Conservation (phyloP, 1,284 basidiomycete species). For the Pholiota adiposa region DNA sequence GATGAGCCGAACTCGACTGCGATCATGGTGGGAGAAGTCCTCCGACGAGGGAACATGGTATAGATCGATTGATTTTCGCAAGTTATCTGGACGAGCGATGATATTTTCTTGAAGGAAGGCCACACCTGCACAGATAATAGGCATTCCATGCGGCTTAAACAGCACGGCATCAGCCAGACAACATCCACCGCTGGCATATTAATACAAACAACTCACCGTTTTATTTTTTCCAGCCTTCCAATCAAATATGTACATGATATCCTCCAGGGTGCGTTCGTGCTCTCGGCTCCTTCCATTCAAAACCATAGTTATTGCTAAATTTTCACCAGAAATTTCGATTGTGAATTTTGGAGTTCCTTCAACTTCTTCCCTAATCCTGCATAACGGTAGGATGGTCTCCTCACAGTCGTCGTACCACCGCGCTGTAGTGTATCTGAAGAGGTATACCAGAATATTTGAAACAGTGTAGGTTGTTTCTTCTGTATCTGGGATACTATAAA, state of each 20-base stretch:
- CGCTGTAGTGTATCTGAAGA: neutral
- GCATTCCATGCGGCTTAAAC: neutral
- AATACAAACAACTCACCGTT: neutral
- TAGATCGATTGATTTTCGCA: slow-evolving; percentile 9
- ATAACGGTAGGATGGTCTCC: neutral
- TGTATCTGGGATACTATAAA: neutral
- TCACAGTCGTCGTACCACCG: neutral
- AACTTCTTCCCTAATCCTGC: neutral
- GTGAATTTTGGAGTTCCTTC: slow-evolving; percentile 4
- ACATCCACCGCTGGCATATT: neutral
- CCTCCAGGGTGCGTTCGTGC: neutral
- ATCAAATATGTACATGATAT: neutral
- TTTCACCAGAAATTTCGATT: slow-evolving; percentile 8
- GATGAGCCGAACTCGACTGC: slow-evolving; percentile 5
- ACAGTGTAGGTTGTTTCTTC: neutral
- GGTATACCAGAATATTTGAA: neutral
- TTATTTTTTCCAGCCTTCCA: neutral
- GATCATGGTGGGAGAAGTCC: neutral
- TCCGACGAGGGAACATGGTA: slow-evolving; percentile 10
- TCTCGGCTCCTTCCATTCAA: neutral
- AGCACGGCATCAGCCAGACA: too few species aligned
- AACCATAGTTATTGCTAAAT: slow-evolving; percentile 10
- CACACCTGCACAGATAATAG: slow-evolving; percentile 1
- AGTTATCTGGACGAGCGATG: slow-evolving; percentile 1
- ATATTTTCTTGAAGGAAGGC: slow-evolving; percentile 13